Evolutionary conservation across 768 basidiomycete species (phyloP).

Genomic region (Trametes cingulata): DNA sequence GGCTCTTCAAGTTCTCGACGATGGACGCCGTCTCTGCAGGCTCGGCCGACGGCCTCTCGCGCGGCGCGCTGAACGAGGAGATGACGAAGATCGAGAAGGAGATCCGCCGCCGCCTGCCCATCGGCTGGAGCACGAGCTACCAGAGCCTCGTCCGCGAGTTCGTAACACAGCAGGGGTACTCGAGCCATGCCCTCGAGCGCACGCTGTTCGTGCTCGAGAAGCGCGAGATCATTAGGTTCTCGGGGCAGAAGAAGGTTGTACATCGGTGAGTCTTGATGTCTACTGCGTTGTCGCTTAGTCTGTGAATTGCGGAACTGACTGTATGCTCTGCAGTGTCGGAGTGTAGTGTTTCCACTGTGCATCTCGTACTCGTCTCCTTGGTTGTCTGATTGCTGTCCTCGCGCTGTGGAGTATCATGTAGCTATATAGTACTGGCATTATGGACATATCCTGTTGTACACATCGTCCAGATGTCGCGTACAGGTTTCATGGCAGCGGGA

Average conservation of each 20-base stretch:
- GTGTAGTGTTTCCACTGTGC: background rate
- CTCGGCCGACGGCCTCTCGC: constrained; percentile 87
- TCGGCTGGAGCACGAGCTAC: constrained; percentile 97
- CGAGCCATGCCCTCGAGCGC: constrained; percentile 86
- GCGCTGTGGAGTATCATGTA: constrained; percentile 13
- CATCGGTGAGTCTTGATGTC: constrained; percentile 42
- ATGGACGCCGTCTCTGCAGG: constrained; percentile 99
- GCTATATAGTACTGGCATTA: constrained; percentile 6
- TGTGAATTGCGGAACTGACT: background rate
- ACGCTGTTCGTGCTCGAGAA: constrained; percentile 93
- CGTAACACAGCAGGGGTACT: constrained; percentile 89
- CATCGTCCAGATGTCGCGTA: background rate
- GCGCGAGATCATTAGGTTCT: constrained; percentile 91
- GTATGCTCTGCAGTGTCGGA: background rate
- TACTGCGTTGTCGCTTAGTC: background rate
- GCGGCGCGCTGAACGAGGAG: constrained; percentile 91
- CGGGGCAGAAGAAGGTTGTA: constrained; percentile 68
- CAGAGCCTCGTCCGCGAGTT: constrained; percentile 92
- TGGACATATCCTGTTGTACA: constrained; percentile 10
- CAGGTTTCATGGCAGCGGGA: background rate
- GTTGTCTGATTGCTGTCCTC: background rate
- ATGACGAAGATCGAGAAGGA: constrained; percentile 90
- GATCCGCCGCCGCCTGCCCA: constrained; percentile 76
- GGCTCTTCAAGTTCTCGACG: constrained; percentile 97
- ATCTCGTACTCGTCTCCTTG: too few species aligned